Conservation (phyloP, 2,329 filamentous ascomycete genomes). For the Fusarium continuum region DNA sequence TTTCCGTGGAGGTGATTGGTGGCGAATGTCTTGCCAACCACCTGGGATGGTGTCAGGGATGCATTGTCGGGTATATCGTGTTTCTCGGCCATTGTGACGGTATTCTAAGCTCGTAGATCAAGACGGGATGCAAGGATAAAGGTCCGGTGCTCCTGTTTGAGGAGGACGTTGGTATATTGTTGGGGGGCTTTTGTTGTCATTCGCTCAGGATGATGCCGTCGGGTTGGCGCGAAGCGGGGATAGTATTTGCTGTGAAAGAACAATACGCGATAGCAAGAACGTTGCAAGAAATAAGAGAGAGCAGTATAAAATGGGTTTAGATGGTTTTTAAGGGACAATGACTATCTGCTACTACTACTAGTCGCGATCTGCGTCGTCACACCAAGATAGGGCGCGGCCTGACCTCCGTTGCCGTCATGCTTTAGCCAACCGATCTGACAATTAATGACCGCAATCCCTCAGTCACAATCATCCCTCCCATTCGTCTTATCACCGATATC, state of each 20-base stretch:
- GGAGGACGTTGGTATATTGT: constrained; percentile 27
- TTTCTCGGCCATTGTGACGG: constrained; percentile 16
- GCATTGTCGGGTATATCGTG: constrained; percentile 14
- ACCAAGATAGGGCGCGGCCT: background rate
- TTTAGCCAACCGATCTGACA: background rate
- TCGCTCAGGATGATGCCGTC: background rate
- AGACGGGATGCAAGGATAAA: constrained; percentile 24
- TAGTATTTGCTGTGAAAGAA: background rate
- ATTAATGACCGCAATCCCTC: background rate
- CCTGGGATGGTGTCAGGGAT: constrained; percentile 29
- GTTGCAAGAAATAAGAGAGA: background rate
- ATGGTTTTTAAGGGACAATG: background rate
- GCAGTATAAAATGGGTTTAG: background rate
- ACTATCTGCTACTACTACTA: background rate
- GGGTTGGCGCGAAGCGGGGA: background rate
- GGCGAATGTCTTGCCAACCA: constrained; percentile 22
- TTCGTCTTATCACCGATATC: constrained; percentile 18
- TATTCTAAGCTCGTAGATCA: constrained; percentile 7
- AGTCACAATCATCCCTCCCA: constrained; percentile 1
- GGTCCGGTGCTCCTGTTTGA: constrained; percentile 18
- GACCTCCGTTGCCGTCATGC: background rate
- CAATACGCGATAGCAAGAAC: background rate
- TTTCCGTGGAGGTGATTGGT: constrained; percentile 1
- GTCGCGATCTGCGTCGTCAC: background rate
- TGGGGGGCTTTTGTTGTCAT: constrained; percentile 19